Conservation (phyloP, 805 yeast genomes). For the Helenozyma rhizophorensis region DNA sequence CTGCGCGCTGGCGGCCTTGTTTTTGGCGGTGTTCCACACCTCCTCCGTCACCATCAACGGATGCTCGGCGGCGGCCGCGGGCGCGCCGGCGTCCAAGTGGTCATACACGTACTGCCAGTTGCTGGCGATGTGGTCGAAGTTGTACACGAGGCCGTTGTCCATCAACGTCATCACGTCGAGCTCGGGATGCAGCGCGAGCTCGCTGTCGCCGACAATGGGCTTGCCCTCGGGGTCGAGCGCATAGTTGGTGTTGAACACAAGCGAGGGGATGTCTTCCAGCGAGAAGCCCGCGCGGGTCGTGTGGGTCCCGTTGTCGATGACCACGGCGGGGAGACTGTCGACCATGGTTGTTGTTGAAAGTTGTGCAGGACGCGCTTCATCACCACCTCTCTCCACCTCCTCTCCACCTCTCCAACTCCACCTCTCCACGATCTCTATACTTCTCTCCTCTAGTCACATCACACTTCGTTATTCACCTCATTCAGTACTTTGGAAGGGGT, state of each 20-base stretch:
- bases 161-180: constrained; percentile 55
- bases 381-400: too few relatives aligned
- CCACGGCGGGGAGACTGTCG: constrained; percentile 51
- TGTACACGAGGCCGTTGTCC: constrained; percentile 62
- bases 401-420: too few relatives aligned
- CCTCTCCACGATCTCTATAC: too few relatives aligned
- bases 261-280: constrained; percentile 56
- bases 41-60: constrained; percentile 67
- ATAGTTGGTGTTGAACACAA: constrained; percentile 56
- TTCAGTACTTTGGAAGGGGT: not conserved
- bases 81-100: constrained; percentile 36
- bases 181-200: constrained; percentile 39
- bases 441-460: too few relatives aligned
- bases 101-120: constrained; percentile 66
- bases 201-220: constrained; percentile 43
- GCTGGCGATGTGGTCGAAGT: constrained; percentile 65
- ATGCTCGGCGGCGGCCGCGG: constrained; percentile 51
- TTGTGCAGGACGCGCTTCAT: too few relatives aligned
- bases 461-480: too few relatives aligned
- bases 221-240: constrained; percentile 30
- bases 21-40: constrained; percentile 63
- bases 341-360: constrained; percentile 23
- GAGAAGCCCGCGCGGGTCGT: constrained; percentile 70
- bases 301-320: constrained; percentile 64
- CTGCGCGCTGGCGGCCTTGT: constrained; percentile 55